Conservation (phyloP, 129 eudicot genomes). For the sunflower (Helianthus annuus) region DNA sequence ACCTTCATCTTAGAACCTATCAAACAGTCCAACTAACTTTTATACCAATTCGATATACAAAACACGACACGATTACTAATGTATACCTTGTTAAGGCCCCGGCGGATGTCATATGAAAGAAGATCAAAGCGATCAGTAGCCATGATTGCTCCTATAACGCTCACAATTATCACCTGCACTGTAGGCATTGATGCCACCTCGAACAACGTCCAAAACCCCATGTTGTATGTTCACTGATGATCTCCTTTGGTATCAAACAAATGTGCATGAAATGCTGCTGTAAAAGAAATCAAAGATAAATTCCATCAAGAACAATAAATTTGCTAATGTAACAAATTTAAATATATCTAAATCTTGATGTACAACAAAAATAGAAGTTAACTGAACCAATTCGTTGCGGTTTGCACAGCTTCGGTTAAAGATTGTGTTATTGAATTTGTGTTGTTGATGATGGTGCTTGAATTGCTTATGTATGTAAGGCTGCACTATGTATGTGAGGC, state of each 20-base stretch:
- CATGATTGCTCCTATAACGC: constrained; percentile 53
- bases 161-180: constrained; percentile 44
- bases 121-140: constrained; percentile 47
- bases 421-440: no score
- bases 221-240: constrained; percentile 2
- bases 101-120: constrained; percentile 40
- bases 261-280: constrained; percentile 7
- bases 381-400: no score
- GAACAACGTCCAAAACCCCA: constrained; percentile 47
- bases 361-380: no score
- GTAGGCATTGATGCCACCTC: constrained; percentile 55
- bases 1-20: background rate
- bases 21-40: background rate
- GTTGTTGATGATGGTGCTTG: no score
- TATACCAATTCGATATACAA: background rate
- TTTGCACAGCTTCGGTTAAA: no score
- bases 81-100: constrained; percentile 45
- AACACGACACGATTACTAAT: background rate
- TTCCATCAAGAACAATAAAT: background rate
- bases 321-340: background rate
- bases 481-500: no score
- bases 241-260: background rate
- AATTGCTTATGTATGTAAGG: no score
- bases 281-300: background rate
- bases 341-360: background rate